Percentiles rank a stretch among this genome's conserved stretches.
These are phyloP conservation scores for Oryza glaberrima DNA, from an alignment of 176 grass and related monocot species.

Conservation along the genomic window DNA sequence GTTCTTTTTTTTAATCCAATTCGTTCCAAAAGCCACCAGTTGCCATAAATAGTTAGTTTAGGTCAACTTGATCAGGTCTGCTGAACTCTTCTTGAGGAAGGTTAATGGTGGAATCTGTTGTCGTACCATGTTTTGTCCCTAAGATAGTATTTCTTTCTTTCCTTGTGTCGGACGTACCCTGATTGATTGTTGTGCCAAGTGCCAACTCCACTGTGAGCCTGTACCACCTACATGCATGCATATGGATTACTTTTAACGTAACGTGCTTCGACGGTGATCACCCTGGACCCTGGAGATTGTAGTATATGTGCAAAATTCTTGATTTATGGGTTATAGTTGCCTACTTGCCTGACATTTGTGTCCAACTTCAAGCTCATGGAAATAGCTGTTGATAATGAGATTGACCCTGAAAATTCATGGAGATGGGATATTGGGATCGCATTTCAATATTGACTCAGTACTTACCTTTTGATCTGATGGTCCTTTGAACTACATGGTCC, in stretches of 20 bases:
- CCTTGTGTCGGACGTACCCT: neutral
- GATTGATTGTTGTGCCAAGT: neutral
- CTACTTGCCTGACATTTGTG: neutral
- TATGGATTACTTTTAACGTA: neutral
- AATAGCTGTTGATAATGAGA: neutral
- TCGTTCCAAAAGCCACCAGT: constrained; percentile 7
- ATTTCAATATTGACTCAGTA: neutral
- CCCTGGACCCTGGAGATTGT: constrained; percentile 1
- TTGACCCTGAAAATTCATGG: neutral
- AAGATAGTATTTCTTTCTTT: neutral
- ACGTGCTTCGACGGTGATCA: neutral
- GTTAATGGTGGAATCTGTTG: constrained; percentile 12
- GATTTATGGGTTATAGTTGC: neutral
- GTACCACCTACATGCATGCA: constrained; percentile 14
- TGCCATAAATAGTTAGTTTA: constrained; percentile 22
- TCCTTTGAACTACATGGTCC: neutral
- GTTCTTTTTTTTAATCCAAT: neutral
- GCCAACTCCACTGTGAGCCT: neutral
- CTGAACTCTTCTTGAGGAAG: constrained; percentile 1
- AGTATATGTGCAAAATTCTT: neutral
- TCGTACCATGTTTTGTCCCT: neutral
- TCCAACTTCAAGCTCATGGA: neutral
- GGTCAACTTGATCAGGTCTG: constrained; percentile 11
- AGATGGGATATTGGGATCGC: neutral
- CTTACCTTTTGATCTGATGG: neutral